Evolutionary conservation across 352 stramenopile genomes (phyloP), one percentile per base, ranked within the genome.

Genomic region (Globisporangium spiculum): DNA sequence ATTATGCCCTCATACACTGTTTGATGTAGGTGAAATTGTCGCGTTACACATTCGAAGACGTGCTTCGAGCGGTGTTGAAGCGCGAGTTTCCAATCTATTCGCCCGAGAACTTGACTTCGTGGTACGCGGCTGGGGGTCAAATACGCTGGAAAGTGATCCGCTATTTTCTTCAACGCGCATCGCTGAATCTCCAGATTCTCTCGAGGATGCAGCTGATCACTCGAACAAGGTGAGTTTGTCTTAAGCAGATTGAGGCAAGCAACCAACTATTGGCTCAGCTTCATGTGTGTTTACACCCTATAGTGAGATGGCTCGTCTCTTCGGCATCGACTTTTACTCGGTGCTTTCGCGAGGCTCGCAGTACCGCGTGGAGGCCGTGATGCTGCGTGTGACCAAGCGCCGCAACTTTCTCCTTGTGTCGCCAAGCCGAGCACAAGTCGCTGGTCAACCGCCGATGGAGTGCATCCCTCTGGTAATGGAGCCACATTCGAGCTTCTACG

Each of bases 401-500:
- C 81, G 79, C 1, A 96, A 97, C 60, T 98, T 89, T 66, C 65
- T 98, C 0, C 67, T 97, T 38, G 64, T 96, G 16, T 96, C 90
- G 5, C 88, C 92, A 0, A 96, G 70, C 57, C 73, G 85, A 66
- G 81, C 75, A 0, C 86, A 93, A 81, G 91, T 99, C 26, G 91
- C 93, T 54, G 68, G 76, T 0, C 96, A 99, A 72, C 78, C 93
- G 4, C 83, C 93, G 2, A 94, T 98, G 86, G 94, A 98, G 69
- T 86, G 83, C 59, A 97, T 98, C 53, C 94, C 96, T 26, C 71
- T 98, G 8, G 94, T 98, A 1, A 95, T 98, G 75, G 98, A 99
- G 73, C 98, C 98, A 1, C 72, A 97, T 44, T 99, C 93, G 18
- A 90, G 83, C 52, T 98, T 99, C 73, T 99, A 99, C 75, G 79